Evolutionary conservation across 2,329 filamentous ascomycete species (phyloP).

Genomic region (Cladobotryum mycophilum): DNA sequence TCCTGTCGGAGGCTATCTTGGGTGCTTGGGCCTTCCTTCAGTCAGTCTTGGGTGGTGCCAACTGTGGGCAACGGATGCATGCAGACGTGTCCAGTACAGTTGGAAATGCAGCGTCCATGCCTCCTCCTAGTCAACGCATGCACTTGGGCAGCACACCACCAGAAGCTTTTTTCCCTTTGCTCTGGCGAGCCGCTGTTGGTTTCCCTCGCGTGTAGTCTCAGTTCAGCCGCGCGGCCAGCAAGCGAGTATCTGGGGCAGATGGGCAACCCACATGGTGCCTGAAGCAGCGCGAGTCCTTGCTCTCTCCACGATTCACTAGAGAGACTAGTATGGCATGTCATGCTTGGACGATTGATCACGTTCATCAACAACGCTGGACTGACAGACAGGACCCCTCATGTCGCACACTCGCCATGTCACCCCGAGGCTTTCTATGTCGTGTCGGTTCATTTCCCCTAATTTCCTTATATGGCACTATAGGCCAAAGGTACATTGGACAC

Average conservation of each 20-base stretch:
- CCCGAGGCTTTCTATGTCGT: not conserved
- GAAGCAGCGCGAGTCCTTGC: not conserved
- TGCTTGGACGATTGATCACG: conserved; percentile 9
- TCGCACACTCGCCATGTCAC: not conserved
- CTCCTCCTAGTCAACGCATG: not conserved
- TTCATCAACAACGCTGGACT: not conserved
- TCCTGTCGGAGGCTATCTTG: conserved; percentile 4
- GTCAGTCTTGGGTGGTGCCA: not conserved
- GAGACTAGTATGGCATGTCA: not conserved
- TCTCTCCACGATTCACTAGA: not conserved
- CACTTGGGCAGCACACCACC: conserved; percentile 11
- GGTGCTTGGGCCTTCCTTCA: not conserved
- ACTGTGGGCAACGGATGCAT: not conserved
- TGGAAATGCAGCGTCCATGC: not conserved
- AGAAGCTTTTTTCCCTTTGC: conserved; percentile 6
- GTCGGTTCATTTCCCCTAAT: not conserved
- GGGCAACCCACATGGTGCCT: not conserved
- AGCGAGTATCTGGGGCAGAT: not conserved
- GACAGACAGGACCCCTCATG: not conserved
- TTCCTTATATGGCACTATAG: too few species aligned
- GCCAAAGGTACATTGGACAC: too few species aligned
- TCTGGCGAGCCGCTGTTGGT: conserved; percentile 5
- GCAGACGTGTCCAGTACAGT: too few species aligned
- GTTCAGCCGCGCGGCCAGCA: conserved; percentile 8
- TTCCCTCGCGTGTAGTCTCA: conserved; percentile 4